Percentiles rank a stretch among this genome's conserved stretches.
Conservation (phyloP, 768 basidiomycete genomes). For the Phanerochaete carnosa region DNA sequence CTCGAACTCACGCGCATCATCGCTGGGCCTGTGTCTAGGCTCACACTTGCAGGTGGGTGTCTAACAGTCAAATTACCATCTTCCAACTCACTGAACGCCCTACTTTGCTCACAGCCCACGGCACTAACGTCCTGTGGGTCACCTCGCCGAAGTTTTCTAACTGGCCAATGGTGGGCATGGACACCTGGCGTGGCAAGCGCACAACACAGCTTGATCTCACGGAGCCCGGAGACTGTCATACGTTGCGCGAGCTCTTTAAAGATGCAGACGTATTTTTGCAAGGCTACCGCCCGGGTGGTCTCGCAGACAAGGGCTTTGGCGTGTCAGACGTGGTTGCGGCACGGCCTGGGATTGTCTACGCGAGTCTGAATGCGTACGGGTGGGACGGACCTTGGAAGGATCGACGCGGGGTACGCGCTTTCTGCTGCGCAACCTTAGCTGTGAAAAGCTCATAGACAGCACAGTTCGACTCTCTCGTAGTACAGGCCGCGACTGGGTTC, state of each 20-base stretch:
- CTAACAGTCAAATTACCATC: neutral
- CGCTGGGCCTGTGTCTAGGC: slow-evolving; percentile 54
- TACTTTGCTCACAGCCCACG: slow-evolving; percentile 38
- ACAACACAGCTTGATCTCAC: slow-evolving; percentile 58
- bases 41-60: slow-evolving; percentile 52
- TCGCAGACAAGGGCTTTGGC: slow-evolving; percentile 48
- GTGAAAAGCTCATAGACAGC: neutral
- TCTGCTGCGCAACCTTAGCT: neutral
- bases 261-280: slow-evolving; percentile 60
- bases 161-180: slow-evolving; percentile 47
- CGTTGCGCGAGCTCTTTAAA: slow-evolving; percentile 33
- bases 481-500: slow-evolving; percentile 60
- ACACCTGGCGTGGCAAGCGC: slow-evolving; percentile 62
- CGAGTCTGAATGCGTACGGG: slow-evolving; percentile 53
- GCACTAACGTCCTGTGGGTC: slow-evolving; percentile 53
- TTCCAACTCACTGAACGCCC: neutral
- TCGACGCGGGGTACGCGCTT: slow-evolving; percentile 42
- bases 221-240: slow-evolving; percentile 25
- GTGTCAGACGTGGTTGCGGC: slow-evolving; percentile 33
- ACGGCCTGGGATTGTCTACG: slow-evolving; percentile 49
- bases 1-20: slow-evolving; percentile 60
- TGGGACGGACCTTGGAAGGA: slow-evolving; percentile 56
- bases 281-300: slow-evolving; percentile 51
- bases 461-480: slow-evolving; percentile 63
- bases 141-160: slow-evolving; percentile 54